A percentile compares a stretch with the other conserved stretches of the same genome.
These are phyloP conservation scores for Alternaria arborescens DNA, from an alignment of 2,329 filamentous ascomycete species.

Conservation along the genomic window DNA sequence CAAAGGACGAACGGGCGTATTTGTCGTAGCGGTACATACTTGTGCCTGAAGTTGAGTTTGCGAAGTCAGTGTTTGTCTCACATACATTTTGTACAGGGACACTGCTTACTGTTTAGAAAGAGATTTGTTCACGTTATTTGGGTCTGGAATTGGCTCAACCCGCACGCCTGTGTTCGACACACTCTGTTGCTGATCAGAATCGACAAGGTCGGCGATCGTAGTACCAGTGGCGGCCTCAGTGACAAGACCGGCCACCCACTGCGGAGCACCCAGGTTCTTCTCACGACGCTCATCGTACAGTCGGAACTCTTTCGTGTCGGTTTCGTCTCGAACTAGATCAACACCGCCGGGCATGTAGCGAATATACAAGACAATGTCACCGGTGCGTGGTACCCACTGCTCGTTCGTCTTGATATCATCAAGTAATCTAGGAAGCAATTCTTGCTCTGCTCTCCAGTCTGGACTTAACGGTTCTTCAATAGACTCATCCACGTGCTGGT, in stretches of 20 bases:
- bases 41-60: constrained; percentile 44
- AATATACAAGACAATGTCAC: constrained; percentile 66
- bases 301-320: constrained; percentile 24
- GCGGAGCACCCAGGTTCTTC: constrained; percentile 51
- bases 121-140: constrained; percentile 60
- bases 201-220: constrained; percentile 56
- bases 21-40: constrained; percentile 62
- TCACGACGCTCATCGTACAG: constrained; percentile 30
- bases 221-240: constrained; percentile 59
- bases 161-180: constrained; percentile 64
- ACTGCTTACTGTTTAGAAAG: constrained; percentile 55
- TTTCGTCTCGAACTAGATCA: constrained; percentile 40
- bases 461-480: constrained; percentile 62
- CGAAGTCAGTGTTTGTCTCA: too few relatives aligned
- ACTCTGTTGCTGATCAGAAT: constrained; percentile 50
- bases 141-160: constrained; percentile 64
- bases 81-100: too few relatives aligned
- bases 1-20: constrained; percentile 65
- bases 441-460: constrained; percentile 64
- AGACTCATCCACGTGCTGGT: constrained; percentile 52
- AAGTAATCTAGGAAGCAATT: constrained; percentile 54
- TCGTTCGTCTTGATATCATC: constrained; percentile 55
- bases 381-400: constrained; percentile 62
- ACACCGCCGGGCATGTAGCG: constrained; percentile 43
- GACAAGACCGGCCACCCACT: constrained; percentile 67